Percentiles rank a stretch among this genome's conserved stretches.
Evolutionary conservation across 2,329 filamentous ascomycete genomes (phyloP).

Genomic region (Exophiala spinifera): DNA sequence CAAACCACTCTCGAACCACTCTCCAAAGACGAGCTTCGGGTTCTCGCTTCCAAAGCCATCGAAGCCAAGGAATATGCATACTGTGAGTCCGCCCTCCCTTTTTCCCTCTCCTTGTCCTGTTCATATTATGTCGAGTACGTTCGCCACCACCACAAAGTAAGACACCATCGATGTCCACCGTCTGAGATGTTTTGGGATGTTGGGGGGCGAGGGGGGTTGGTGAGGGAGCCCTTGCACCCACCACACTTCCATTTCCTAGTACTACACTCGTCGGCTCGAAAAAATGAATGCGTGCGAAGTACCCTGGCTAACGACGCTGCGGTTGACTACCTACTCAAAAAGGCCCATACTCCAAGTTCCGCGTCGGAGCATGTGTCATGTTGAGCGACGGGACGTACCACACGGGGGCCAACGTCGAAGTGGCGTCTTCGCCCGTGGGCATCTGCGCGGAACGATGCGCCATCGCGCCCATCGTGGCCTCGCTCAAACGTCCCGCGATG

Average conservation of each 20-base stretch:
- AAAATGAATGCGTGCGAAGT: too few species aligned
- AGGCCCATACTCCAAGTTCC: constrained; percentile 87
- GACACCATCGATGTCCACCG: too few species aligned
- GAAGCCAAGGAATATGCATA: constrained; percentile 77
- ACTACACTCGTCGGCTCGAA: constrained; percentile 17
- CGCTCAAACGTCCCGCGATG: constrained; percentile 45
- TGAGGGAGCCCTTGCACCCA: too few species aligned
- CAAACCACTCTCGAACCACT: constrained; percentile 3
- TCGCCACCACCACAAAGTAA: too few species aligned
- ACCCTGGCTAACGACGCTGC: background rate
- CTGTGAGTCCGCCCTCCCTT: constrained; percentile 64
- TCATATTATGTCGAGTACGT: too few species aligned
- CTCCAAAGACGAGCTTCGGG: constrained; percentile 22
- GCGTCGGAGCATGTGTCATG: constrained; percentile 80
- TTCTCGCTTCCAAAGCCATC: constrained; percentile 50
- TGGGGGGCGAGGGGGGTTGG: too few species aligned
- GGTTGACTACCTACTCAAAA: background rate
- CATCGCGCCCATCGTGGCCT: constrained; percentile 69
- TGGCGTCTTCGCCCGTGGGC: constrained; percentile 88
- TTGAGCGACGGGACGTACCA: constrained; percentile 56
- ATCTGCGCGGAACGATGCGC: constrained; percentile 94
- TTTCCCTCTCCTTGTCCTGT: too few species aligned
- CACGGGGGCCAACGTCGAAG: constrained; percentile 86
- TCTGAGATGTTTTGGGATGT: too few species aligned
- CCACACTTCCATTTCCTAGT: too few species aligned